Evolutionary conservation across 805 yeast species (phyloP), one percentile per base, ranked within the genome.

Genomic region (Yarrowia hollandica): DNA sequence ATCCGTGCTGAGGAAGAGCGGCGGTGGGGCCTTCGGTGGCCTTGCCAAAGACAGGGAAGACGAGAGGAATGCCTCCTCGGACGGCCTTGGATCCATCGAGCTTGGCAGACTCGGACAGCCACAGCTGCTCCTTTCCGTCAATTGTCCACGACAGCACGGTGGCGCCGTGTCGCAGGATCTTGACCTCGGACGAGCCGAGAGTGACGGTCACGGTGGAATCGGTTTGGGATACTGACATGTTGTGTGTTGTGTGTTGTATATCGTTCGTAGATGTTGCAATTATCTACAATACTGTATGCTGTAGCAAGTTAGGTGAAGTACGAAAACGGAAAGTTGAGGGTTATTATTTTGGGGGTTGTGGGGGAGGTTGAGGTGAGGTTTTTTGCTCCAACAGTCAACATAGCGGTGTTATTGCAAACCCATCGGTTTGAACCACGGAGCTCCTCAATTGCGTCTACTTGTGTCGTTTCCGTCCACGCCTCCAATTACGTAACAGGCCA

Each of bases 41-140:
- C 64, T 83, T 90, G 61, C 99, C 98, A 66, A 75, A 75, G 9
- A 76, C 88, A 2, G 99, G 99, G 79, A 94, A 94, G 8, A 92
- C 98, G 21, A 94, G 76, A 11, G 99, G 99, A 57, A 94, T 88
- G 55, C 99, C 99, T 64, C 99, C 99, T 71, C 99, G 82, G 16
- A 94, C 97, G 1, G 99, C 95, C 69, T 86, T 88, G 42, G 92
- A 75, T 10, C 98, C 98, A 68, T 94, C 98, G 62, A 92, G 74
- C 66, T 84, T 83, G 46, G 98, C 96, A 34, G 67, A 64, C 62
- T 67, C 69, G 61, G 74, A 68, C 15, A 75, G 75, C 96, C 96
- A 94, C 60, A 94, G 77, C 73, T 88, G 91, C 71, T 94, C 97
- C 56, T 76, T 71, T 28, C 86, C 88, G 19, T 79, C 74, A 30